Evolutionary conservation across 768 basidiomycete species (phyloP).

Genomic region (Calocera cornea): DNA sequence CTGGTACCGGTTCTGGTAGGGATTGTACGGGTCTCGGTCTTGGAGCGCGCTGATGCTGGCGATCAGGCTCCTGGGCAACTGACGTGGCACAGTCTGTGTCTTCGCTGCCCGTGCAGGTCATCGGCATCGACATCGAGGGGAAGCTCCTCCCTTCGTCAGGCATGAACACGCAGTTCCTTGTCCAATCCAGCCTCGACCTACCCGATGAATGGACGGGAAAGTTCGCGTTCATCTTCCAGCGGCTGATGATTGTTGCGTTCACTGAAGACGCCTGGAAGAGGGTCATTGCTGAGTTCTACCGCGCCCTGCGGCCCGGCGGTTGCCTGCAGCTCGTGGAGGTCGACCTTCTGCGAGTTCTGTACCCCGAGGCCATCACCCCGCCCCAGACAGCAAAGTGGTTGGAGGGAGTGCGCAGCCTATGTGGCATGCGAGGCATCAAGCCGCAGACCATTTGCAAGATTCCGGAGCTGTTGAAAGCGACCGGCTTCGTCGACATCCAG

Average conservation of each 20-base stretch:
- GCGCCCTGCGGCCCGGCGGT: constrained; percentile 8
- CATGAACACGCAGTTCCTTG: constrained; percentile 11
- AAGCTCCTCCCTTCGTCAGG: constrained; percentile 12
- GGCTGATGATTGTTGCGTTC: constrained; percentile 9
- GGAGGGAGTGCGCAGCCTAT: background rate
- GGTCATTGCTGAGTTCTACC: constrained; percentile 6
- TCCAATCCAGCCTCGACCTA: constrained; percentile 16
- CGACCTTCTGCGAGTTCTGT: background rate
- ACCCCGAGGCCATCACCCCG: background rate
- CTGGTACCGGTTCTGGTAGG: background rate
- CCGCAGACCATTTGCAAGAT: background rate
- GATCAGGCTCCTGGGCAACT: constrained; percentile 14
- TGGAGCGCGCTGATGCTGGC: background rate
- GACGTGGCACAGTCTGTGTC: constrained; percentile 11
- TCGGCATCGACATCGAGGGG: constrained; percentile 14
- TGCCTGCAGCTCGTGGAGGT: constrained; percentile 10
- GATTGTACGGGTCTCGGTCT: background rate
- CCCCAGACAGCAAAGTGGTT: background rate
- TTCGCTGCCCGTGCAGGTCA: constrained; percentile 3
- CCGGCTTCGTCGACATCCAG: background rate
- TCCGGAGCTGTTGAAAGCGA: background rate
- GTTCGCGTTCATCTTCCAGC: constrained; percentile 13
- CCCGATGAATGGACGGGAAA: constrained; percentile 7
- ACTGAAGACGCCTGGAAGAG: constrained; percentile 4
- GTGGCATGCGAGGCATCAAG: background rate